Evolutionary conservation across 805 yeast species (phyloP).

Genomic region (Cyberlindnera sargentensis): DNA sequence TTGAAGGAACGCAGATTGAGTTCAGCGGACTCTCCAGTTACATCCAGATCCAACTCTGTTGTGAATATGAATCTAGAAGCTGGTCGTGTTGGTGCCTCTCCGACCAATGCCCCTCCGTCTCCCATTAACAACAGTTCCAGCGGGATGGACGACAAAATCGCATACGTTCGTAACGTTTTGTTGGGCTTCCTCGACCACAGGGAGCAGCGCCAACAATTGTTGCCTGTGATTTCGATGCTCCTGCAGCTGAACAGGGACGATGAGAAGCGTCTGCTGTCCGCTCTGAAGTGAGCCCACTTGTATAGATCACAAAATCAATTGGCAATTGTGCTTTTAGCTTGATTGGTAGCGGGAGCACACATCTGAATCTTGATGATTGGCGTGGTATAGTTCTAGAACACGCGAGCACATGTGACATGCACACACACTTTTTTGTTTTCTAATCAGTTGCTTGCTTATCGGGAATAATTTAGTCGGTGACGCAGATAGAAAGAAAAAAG

Average conservation of each 20-base stretch:
- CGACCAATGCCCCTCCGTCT: background rate
- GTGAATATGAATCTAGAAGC: slow-evolving; percentile 20
- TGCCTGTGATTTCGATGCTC: slow-evolving; percentile 80
- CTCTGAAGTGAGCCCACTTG: slow-evolving; percentile 7
- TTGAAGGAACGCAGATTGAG: slow-evolving; percentile 29
- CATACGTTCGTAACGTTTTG: slow-evolving; percentile 84
- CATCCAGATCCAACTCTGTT: slow-evolving; percentile 32
- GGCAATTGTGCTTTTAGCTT: background rate
- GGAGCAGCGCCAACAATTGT: slow-evolving; percentile 79
- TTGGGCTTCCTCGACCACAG: slow-evolving; percentile 85
- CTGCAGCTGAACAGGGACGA: slow-evolving; percentile 65
- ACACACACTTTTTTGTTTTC: too few species aligned
- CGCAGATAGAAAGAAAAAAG: too few species aligned
- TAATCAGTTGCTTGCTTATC: too few species aligned
- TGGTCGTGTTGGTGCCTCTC: background rate
- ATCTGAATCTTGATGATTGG: too few species aligned
- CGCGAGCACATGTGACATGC: too few species aligned
- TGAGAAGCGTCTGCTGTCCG: slow-evolving; percentile 56
- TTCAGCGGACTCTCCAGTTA: slow-evolving; percentile 18
- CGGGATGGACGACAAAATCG: slow-evolving; percentile 37
- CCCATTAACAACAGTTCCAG: background rate
- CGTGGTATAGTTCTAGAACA: too few species aligned
- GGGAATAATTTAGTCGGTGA: too few species aligned
- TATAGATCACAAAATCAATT: too few species aligned
- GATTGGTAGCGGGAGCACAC: background rate